phyloP scores from a whole-genome alignment of 768 basidiomycete species.

The Terana coerulea region DNA sequence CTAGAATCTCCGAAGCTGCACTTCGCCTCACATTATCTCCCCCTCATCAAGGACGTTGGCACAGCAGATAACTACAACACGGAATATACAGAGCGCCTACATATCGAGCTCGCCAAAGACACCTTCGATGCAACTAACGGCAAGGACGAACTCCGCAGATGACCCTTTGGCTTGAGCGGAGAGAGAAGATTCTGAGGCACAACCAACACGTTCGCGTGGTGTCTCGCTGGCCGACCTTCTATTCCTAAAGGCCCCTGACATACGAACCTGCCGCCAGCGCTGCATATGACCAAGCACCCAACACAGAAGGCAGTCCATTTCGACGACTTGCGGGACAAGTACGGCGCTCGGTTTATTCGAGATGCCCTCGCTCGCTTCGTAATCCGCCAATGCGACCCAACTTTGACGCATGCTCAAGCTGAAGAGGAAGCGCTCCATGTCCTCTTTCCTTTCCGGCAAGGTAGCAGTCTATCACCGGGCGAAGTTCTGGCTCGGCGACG shows the following conservation, averaged over 20 bases:
- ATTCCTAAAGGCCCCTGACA: no score
- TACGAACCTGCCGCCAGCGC: neutral
- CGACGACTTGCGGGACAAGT: conserved; percentile 13
- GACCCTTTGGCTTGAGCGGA: conserved; percentile 32
- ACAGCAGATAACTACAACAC: conserved; percentile 39
- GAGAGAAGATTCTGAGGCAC: conserved; percentile 24
- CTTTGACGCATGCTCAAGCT: neutral
- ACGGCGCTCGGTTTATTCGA: conserved; percentile 18
- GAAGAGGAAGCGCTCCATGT: neutral
- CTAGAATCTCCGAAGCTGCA: conserved; percentile 45
- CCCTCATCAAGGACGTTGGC: conserved; percentile 29
- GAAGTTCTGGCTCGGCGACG: conserved; percentile 5
- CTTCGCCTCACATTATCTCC: conserved; percentile 30
- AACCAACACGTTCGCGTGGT: conserved; percentile 20
- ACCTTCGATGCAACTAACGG: conserved; percentile 29
- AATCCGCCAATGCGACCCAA: neutral
- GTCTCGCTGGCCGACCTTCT: conserved; percentile 7
- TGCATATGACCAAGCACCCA: conserved; percentile 26
- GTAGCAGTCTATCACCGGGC: conserved; percentile 11
- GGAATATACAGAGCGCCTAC: conserved; percentile 35
- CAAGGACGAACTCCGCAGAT: conserved; percentile 32
- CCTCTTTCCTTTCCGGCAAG: neutral
- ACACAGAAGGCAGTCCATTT: conserved; percentile 20
- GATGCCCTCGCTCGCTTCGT: conserved; percentile 6
- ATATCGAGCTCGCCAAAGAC: conserved; percentile 40